These are phyloP conservation scores for Neurospora sp. DNA, from an alignment of 495 filamentous ascomycete genomes.

Conservation along the genomic window DNA sequence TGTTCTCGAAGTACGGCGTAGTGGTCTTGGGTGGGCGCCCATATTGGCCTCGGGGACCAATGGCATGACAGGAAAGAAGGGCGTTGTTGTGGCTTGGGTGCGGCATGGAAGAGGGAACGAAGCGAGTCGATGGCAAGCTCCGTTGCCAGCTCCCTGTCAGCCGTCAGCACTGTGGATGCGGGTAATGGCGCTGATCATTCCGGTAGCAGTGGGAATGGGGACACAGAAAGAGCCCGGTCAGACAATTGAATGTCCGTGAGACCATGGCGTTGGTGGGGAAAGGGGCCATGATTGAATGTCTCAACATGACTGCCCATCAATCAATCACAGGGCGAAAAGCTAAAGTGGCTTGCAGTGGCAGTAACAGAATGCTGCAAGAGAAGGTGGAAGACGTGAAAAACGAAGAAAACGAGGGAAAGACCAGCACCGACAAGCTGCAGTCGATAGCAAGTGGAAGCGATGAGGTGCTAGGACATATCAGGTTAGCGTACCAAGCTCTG, in stretches of 20 bases:
- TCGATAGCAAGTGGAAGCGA: background rate
- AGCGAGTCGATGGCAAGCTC: background rate
- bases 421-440: background rate
- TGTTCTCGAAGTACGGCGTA: background rate
- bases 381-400: background rate
- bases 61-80: background rate
- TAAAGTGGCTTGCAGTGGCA: background rate
- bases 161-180: background rate
- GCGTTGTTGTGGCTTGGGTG: background rate
- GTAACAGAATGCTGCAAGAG: background rate
- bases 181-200: background rate
- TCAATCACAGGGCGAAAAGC: background rate
- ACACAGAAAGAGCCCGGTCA: background rate
- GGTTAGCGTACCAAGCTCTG: background rate
- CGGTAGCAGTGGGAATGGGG: background rate
- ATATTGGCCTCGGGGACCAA: background rate
- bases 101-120: background rate
- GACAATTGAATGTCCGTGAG: background rate
- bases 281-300: background rate
- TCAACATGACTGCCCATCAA: background rate
- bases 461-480: background rate
- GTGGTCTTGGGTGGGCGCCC: background rate
- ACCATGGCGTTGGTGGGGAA: background rate
- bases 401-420: background rate
- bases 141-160: conserved; percentile 1